These are phyloP conservation scores for Pichia sp. DNA, from an alignment of 1,139 yeast species.

Conservation along the genomic window DNA sequence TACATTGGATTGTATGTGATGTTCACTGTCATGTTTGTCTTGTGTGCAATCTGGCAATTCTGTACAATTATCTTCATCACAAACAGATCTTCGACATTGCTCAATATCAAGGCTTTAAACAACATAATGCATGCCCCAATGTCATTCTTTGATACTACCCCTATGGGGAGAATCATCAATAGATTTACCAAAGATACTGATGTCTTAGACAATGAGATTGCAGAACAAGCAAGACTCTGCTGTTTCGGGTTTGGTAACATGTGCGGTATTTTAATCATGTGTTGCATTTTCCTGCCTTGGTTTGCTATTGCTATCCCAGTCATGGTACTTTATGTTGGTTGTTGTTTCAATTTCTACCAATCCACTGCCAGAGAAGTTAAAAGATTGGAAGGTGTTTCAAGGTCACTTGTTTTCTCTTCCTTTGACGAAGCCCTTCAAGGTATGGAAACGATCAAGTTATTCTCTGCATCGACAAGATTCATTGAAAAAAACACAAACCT, in stretches of 20 bases:
- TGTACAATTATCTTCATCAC: constrained; percentile 52
- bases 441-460: constrained; percentile 52
- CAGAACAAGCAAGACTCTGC: constrained; percentile 53
- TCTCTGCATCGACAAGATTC: constrained; percentile 38
- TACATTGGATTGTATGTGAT: constrained; percentile 46
- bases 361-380: constrained; percentile 60
- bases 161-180: constrained; percentile 66
- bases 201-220: constrained; percentile 69
- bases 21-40: constrained; percentile 45
- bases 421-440: constrained; percentile 60
- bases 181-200: constrained; percentile 83
- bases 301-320: constrained; percentile 44
- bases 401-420: constrained; percentile 59
- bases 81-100: constrained; percentile 39
- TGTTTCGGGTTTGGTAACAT: constrained; percentile 44
- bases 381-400: constrained; percentile 56
- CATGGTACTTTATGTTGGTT: constrained; percentile 33
- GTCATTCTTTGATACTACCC: constrained; percentile 64
- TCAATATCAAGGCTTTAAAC: constrained; percentile 51
- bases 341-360: constrained; percentile 48
- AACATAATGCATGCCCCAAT: constrained; percentile 72
- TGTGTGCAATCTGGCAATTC: constrained; percentile 49
- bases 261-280: constrained; percentile 45
- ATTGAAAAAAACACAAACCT: constrained; percentile 37
- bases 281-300: constrained; percentile 50